These are phyloP conservation scores for Paramecium tetraurelia DNA, from an alignment of 73 alveolate species.

Conservation along the genomic window DNA sequence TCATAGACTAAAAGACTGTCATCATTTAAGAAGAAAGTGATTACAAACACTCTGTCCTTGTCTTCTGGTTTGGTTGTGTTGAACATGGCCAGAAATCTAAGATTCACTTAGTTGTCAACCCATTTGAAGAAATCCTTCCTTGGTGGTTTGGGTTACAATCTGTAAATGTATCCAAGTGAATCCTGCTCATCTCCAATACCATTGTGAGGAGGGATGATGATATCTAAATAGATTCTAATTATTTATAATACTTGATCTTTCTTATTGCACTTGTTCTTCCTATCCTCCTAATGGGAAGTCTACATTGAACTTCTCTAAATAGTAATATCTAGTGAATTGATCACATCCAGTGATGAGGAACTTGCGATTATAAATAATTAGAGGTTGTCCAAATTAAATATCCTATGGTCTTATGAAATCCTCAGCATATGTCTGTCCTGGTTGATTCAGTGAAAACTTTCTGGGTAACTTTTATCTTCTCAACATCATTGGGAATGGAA, in stretches of 20 bases:
- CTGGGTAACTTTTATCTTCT: constrained; percentile 92
- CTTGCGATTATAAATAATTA: constrained; percentile 81
- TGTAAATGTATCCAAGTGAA: constrained; percentile 86
- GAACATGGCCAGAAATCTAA: constrained; percentile 88
- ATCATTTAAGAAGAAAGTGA: constrained; percentile 86
- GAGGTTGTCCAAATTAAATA: constrained; percentile 75
- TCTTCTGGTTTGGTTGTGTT: constrained; percentile 91
- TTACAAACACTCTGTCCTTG: constrained; percentile 86
- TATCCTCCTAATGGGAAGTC: constrained; percentile 86
- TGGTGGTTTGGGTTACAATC: constrained; percentile 84
- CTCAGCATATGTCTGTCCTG: constrained; percentile 88
- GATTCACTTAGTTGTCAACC: constrained; percentile 89
- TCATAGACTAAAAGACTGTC: constrained; percentile 91
- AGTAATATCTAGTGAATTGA: constrained; percentile 85
- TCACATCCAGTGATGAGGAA: constrained; percentile 87
- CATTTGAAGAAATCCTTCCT: constrained; percentile 92
- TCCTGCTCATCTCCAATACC: constrained; percentile 97
- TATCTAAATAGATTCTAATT: constrained; percentile 4
- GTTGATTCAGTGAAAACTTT: constrained; percentile 85
- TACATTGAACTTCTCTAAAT: constrained; percentile 72
- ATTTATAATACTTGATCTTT: constrained; percentile 64
- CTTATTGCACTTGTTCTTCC: constrained; percentile 79
- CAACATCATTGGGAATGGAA: constrained; percentile 86
- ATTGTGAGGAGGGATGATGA: constrained; percentile 92
- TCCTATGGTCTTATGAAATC: constrained; percentile 82